Percentiles rank a stretch among this genome's conserved stretches.
Conservation (phyloP, 1,284 basidiomycete genomes). For the Pascua guehoae region DNA sequence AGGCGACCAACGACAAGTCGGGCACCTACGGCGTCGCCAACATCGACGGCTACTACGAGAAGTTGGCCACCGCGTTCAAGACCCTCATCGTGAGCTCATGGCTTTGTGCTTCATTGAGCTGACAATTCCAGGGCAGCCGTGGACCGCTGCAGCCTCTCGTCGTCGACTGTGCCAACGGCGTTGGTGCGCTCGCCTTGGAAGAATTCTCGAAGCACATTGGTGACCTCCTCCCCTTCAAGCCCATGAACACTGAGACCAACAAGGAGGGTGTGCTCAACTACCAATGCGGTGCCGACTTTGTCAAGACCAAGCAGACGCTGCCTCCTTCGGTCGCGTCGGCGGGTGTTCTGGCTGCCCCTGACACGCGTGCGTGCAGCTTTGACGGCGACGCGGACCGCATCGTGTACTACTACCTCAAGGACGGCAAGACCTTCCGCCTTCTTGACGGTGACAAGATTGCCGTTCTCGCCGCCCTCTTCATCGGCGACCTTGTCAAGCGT, state of each 20-base stretch:
- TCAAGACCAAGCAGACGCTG: conserved; percentile 85
- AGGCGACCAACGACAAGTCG: conserved; percentile 66
- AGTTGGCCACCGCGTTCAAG: conserved; percentile 80
- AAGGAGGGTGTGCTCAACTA: conserved; percentile 76
- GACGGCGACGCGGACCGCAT: conserved; percentile 98
- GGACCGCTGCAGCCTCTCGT: conserved; percentile 56
- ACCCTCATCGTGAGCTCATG: conserved; percentile 70
- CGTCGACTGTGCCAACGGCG: conserved; percentile 97
- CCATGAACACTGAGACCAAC: conserved; percentile 65
- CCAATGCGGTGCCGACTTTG: conserved; percentile 91
- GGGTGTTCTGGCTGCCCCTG: conserved; percentile 59
- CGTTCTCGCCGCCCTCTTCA: conserved; percentile 85
- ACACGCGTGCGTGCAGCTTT: conserved; percentile 82
- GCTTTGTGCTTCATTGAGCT: neutral
- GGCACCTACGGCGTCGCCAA: conserved; percentile 79
- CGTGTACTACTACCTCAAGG: conserved; percentile 83
- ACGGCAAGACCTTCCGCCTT: conserved; percentile 70
- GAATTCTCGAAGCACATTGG: conserved; percentile 54
- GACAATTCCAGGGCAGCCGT: conserved; percentile 54
- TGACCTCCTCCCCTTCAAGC: conserved; percentile 41
- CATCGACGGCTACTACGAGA: conserved; percentile 80
- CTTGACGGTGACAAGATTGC: conserved; percentile 99
- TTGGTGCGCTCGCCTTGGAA: conserved; percentile 72
- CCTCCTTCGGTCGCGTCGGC: conserved; percentile 55
- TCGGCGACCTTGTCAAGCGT: conserved; percentile 81